These are phyloP conservation scores for Podila epicladia DNA, from an alignment of 192 early-diverging fungal genomes.

Conservation along the genomic window DNA sequence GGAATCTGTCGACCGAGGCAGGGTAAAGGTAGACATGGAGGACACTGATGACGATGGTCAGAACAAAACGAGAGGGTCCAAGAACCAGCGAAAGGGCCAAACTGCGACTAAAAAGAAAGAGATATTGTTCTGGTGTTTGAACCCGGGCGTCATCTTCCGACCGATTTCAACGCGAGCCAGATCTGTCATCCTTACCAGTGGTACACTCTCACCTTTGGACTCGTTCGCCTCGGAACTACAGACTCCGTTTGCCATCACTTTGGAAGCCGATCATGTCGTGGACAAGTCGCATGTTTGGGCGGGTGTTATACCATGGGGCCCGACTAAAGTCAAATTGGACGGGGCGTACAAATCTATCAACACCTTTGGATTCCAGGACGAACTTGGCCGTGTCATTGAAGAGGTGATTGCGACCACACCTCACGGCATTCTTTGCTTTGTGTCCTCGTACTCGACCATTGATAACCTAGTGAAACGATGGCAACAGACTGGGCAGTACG, in stretches of 20 bases:
- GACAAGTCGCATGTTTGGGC: constrained; percentile 55
- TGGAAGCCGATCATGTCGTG: constrained; percentile 71
- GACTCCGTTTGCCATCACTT: constrained; percentile 52
- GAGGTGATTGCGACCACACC: constrained; percentile 48
- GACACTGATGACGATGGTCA: too few species aligned
- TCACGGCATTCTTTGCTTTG: constrained; percentile 51
- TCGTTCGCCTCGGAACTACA: constrained; percentile 66
- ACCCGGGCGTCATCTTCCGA: constrained; percentile 66
- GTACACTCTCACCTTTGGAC: constrained; percentile 71
- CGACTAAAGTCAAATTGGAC: constrained; percentile 24
- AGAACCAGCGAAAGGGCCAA: too few species aligned
- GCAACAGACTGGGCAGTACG: constrained; percentile 14
- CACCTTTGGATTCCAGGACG: constrained; percentile 26
- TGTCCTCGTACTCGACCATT: constrained; percentile 19
- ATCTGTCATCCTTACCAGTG: constrained; percentile 67
- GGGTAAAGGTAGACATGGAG: neutral
- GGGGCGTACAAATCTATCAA: constrained; percentile 14
- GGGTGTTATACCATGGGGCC: constrained; percentile 21
- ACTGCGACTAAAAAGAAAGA: neutral
- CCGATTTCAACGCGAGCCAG: constrained; percentile 53
- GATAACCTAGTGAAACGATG: constrained; percentile 20
- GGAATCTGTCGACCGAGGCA: constrained; percentile 13
- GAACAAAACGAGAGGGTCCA: too few species aligned
- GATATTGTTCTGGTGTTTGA: constrained; percentile 72
- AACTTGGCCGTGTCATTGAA: constrained; percentile 24